Evolutionary conservation across 2,329 filamentous ascomycete genomes (phyloP), one percentile per base, ranked within the genome.

Genomic region (Ceratocystis smalleyi): DNA sequence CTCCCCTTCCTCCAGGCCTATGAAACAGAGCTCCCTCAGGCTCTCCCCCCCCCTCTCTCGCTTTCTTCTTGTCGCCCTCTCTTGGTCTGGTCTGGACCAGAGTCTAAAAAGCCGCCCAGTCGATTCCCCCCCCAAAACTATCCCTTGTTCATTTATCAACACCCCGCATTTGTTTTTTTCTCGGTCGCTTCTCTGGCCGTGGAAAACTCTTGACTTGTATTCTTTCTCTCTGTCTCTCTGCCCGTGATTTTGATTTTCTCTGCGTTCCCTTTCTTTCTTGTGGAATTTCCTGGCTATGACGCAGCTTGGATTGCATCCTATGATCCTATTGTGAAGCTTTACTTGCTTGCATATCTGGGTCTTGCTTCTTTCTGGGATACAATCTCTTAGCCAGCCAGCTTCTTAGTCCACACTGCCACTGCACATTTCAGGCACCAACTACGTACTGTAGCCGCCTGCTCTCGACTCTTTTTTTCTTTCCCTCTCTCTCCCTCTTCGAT

Each of bases 151-250:
- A 45, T 5, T 60, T 32, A 60, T 61, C 22, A 27, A 55, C 51
- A 55, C 51, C 51, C 51, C 51, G 51, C 59, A 43, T 61, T 45
- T 61, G 40, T 43, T 60, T 40, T 60, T 49, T 60, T 43, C 59
- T 61, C 30, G 32, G 35, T 45, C 5, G 27, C 43, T 61, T 61
- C 59, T 61, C 24, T 61, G 19, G 45, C 24, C 22, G 43, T 47
- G 35, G 17, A 43, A 59, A 61, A 27, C 55, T 61, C 59, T 61
- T 30, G 35, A 24, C 40, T 59, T 7, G 55, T 5, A 15, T 61
- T 40, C 43, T 54, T n/a, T n/a, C n/a, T n/a, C n/a, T 30, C 19
- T 54, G 24, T 43, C 10, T 54, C 24, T 43, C 17, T 10, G 12
- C 5, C 27, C 27, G 17, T 22, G 17, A 19, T 47, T 27, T 40